Evolutionary conservation across 768 basidiomycete species (phyloP), one percentile per base, ranked within the genome.

Genomic region (Boletus fagicola): DNA sequence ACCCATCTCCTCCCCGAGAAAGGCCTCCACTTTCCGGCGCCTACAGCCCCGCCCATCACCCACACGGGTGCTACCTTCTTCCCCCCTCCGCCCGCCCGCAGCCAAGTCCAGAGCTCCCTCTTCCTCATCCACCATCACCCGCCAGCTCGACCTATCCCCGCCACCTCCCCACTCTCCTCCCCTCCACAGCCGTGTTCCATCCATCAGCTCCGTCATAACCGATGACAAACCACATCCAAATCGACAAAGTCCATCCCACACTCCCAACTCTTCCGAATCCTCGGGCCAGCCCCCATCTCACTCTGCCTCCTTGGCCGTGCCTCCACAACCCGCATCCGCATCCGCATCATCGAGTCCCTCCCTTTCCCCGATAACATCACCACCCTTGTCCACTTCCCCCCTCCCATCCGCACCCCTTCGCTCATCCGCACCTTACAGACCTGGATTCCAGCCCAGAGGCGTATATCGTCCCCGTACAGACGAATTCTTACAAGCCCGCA

Each of bases 401-500:
- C 68, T 65, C 38, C 68, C 69, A 5, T 49, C 63, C 18, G 56
- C 53, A 13, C 53, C 58, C 8, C 56, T 54, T 16, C 71, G 65
- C 49, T 59, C 70, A 49, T 65, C 73, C 5, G 84, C 87, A 1
- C 89, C 87, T 2, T 98, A 98, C 69, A 85, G 88, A 46, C 86
- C 92, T 3, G 93, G 94, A 1, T 99, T 98, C 69, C 96, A 99
- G 69, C 96, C 96, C 6, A 88, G 81, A 65, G 95, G 95, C 5
- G 83, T 94, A 5, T 87, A 84, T 68, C 76, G 86, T 13, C 85
- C 81, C 6, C 82, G 88, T 38, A 97, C 94, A 8, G 93, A 92
- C 53, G 90, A 92, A 53, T 98, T 93, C 64, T 55, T 55, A 5
- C 79, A 80, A 4, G 61, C 77, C 12, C 77, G 79, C 28, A 73